Conservation (phyloP, 805 yeast genomes). For the Metschnikowia henanensis region DNA sequence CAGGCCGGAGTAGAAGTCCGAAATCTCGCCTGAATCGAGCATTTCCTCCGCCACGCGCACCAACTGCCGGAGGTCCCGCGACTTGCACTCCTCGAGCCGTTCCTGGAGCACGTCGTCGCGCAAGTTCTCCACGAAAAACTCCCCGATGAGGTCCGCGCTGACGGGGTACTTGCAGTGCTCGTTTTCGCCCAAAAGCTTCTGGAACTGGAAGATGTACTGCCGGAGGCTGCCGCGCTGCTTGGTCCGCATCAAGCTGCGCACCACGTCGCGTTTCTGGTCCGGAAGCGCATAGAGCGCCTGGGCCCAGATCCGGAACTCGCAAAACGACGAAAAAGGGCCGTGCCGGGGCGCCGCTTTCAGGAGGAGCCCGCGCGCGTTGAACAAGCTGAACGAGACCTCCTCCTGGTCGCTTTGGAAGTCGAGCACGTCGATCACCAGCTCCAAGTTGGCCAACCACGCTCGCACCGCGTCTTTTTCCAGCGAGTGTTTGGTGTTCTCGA, state of each 20-base stretch:
- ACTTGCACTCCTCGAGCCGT: background rate
- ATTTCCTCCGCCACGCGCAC: background rate
- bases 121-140: slow-evolving; percentile 5
- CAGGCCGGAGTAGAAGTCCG: background rate
- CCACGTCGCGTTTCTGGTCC: slow-evolving; percentile 5
- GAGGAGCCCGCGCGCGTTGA: slow-evolving; percentile 6
- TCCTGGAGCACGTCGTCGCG: slow-evolving; percentile 1
- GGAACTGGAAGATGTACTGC: slow-evolving; percentile 3
- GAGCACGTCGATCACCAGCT: background rate
- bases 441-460: slow-evolving; percentile 2
- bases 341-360: slow-evolving; percentile 1
- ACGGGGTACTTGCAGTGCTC: slow-evolving; percentile 3
- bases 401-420: slow-evolving; percentile 6
- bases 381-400: slow-evolving; percentile 3
- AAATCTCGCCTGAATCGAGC: slow-evolving; percentile 7
- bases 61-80: background rate
- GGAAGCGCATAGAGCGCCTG: slow-evolving; percentile 1
- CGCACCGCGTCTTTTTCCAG: slow-evolving; percentile 4
- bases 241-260: background rate
- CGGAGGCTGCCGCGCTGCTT: slow-evolving; percentile 1
- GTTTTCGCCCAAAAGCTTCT: slow-evolving; percentile 3
- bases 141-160: slow-evolving; percentile 4
- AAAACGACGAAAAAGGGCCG: slow-evolving; percentile 2
- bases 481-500: background rate
- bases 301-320: background rate